These are phyloP conservation scores for Chlorella sp. DNA, from an alignment of 139 green algal genomes.

Conservation along the genomic window DNA sequence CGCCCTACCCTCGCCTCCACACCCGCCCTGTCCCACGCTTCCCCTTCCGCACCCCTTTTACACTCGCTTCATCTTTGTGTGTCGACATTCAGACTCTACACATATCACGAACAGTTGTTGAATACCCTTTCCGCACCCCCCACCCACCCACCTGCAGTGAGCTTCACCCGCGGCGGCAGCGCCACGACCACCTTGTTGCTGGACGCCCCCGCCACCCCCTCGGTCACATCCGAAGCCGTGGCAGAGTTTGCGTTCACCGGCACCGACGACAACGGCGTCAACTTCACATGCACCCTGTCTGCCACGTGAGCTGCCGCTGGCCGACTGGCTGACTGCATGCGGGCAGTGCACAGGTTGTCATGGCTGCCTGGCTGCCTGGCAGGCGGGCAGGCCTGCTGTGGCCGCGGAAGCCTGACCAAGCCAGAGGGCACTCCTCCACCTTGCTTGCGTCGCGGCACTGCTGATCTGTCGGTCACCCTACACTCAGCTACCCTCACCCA, in stretches of 20 bases:
- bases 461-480: too few relatives aligned
- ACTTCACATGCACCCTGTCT: slow-evolving; percentile 56
- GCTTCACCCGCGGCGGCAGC: not conserved
- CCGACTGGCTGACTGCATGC: too few relatives aligned
- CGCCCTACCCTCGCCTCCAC: not conserved
- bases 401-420: not conserved
- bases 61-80: too few relatives aligned
- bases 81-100: too few relatives aligned
- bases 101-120: too few relatives aligned
- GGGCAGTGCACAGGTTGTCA: not conserved
- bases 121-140: not conserved
- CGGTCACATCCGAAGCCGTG: slow-evolving; percentile 2
- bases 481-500: not conserved
- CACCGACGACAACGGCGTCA: slow-evolving; percentile 53
- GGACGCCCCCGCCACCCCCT: not conserved
- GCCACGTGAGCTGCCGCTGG: slow-evolving; percentile 11
- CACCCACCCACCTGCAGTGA: not conserved
- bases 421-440: too few relatives aligned
- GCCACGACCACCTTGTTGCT: not conserved
- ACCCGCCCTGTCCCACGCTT: too few relatives aligned
- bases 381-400: not conserved
- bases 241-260: slow-evolving; percentile 47
- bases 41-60: too few relatives aligned
- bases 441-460: too few relatives aligned
- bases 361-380: not conserved